Evolutionary conservation across 2,329 filamentous ascomycete genomes (phyloP), one percentile per base, ranked within the genome.

Genomic region (Podosphaera fusca): DNA sequence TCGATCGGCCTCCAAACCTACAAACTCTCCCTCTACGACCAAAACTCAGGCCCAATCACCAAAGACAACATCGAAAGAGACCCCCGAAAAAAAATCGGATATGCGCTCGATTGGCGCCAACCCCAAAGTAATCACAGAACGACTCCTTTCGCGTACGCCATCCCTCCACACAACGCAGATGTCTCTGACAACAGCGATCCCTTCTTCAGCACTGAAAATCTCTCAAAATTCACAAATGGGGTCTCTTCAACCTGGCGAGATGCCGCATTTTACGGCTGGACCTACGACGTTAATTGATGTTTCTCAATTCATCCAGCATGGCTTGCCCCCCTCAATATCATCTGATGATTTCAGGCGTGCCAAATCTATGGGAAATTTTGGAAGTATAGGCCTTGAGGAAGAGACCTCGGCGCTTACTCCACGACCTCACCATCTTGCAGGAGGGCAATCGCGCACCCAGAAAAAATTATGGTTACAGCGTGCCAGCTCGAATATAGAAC

Each of bases 401-500:
- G 38, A 46, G 42, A 34, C 38, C 30, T 63, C 74, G 58, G 74
- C 71, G 40, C 66, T 78, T 12, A 70, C 73, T 2, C 75, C 73
- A 33, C 56, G 66, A 10, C 56, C 59, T 10, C 60, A 59, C 21
- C 66, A 67, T 51, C 60, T 63, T 33, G 63, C 63, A 3, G 61
- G 63, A 1, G 65, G 79, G 59, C 74, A 78, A 61, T 85, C 81
- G 56, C 75, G 84, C 12, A 85, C 82, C 0, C 82, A 87, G 68
- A 82, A 87, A 67, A 87, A 87, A 64, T 72, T 87, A 12, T 82
- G 85, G 69, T 74, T 87, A 1, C 82, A 87, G 65, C 77, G 84
- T 42, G 83, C 82, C 35, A 84, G 81, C 65, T 85, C 82, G 2
- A 79, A 77, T 61, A 81, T 87, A 53, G 83, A 87, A 62, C 79